Percentiles rank a stretch among this genome's conserved stretches.
Evolutionary conservation across 1,139 yeast genomes (phyloP).

Genomic region (Eremothecium gossypii): DNA sequence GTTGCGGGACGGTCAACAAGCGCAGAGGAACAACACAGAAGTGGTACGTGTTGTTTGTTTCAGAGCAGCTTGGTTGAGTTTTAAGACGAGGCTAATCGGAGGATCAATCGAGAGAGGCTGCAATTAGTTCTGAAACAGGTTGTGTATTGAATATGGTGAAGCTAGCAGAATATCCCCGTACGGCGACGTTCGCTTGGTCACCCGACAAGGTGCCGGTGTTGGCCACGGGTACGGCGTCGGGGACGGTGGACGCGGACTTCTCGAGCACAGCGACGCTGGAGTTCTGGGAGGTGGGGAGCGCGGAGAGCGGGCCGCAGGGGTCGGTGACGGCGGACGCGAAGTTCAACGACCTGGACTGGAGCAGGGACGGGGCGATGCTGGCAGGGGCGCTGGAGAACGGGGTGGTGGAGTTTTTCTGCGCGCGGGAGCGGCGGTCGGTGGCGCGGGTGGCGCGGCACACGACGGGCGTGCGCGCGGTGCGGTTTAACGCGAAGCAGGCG

Average conservation of each 20-base stretch:
- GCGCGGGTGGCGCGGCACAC: slow-evolving; percentile 54
- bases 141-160: slow-evolving; percentile 55
- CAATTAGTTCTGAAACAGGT: slow-evolving; percentile 3
- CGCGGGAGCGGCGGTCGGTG: slow-evolving; percentile 29
- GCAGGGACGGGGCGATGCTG: slow-evolving; percentile 55
- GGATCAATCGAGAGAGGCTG: neutral
- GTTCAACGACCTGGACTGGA: slow-evolving; percentile 84
- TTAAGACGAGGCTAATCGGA: neutral
- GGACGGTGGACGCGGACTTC: slow-evolving; percentile 85
- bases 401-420: slow-evolving; percentile 58
- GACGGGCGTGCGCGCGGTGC: slow-evolving; percentile 63
- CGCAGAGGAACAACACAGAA: neutral
- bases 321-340: slow-evolving; percentile 44
- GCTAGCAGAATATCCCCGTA: slow-evolving; percentile 70
- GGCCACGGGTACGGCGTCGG: slow-evolving; percentile 90
- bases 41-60: neutral
- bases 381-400: slow-evolving; percentile 93
- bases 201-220: slow-evolving; percentile 61
- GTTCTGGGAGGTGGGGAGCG: slow-evolving; percentile 60
- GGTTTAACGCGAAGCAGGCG: slow-evolving; percentile 66
- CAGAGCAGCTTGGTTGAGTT: neutral
- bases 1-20: neutral
- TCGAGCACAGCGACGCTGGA: slow-evolving; percentile 69
- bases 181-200: slow-evolving; percentile 96
- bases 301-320: slow-evolving; percentile 41